Evolutionary conservation across 2,329 filamentous ascomycete species (phyloP), one percentile per base, ranked within the genome.

Genomic region (Endocalyx cinctus): DNA sequence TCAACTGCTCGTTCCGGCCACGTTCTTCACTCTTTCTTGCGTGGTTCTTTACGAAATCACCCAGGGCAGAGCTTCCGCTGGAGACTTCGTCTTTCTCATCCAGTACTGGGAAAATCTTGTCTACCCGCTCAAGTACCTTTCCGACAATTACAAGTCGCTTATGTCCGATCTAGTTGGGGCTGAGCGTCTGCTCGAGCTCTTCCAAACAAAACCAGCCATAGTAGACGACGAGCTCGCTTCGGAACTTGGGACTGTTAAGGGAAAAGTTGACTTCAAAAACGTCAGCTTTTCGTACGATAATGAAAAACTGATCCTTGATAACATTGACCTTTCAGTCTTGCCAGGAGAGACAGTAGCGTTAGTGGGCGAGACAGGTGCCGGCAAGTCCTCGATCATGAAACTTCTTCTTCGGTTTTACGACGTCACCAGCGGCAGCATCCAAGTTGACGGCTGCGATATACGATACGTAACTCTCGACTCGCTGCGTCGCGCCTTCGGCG

Each of bases 21-120:
- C 72, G n/a, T 16, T 28, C 16, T 28, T 28, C 27, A 6, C 6
- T 11, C 27, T 28, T 11, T n/a, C 27, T 16, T 28, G 6, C 15
- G 4, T 28, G 27, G 27, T 28, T 13, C 6, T 28, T 6, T 67
- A 70, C 36, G 65, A 74, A 41, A 70, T 80, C 20, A 58, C 65
- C 0, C 59, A 62, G 23, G 69, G 69, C 1, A 50, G 54, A 7
- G 67, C 66, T 27, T 63, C 70, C 0, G 62, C 80, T 10, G 79
- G 79, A 25, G 71, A 70, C 38, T 79, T 86, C 40, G 73, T 84
- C 5, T 78, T 79, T 13, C 57, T 86, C 17, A 62, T 82, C 12
- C 69, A 74, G 20, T 85, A 84, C 54, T 86, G 81, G 81, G 57
- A 60, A 6, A 46, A 48, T 11, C 42, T 48, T 56, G 69, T 53